These are phyloP conservation scores for Phragmites australis DNA, from an alignment of 176 grass and related monocot genomes.

Conservation along the genomic window DNA sequence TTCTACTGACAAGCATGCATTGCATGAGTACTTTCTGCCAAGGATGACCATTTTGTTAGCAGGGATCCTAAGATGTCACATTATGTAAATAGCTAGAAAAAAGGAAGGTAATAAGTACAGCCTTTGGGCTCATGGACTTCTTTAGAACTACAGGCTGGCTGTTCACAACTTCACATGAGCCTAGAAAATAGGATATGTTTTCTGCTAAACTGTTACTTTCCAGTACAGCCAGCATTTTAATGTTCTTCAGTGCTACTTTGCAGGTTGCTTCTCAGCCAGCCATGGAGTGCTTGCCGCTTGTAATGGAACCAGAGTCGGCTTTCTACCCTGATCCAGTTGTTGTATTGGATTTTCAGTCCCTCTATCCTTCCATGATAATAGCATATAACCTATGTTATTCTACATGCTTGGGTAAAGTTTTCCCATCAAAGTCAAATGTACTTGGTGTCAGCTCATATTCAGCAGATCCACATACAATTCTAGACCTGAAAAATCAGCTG, in stretches of 20 bases:
- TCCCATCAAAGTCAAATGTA: conserved; percentile 79
- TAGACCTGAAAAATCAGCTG: conserved; percentile 64
- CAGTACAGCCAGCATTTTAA: conserved; percentile 13
- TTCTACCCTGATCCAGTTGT: conserved; percentile 96
- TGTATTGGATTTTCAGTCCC: conserved; percentile 96
- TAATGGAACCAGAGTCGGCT: conserved; percentile 97
- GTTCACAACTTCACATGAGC: conserved; percentile 1
- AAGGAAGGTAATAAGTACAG: background rate
- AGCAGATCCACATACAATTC: conserved; percentile 53
- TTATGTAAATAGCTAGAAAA: conserved; percentile 15
- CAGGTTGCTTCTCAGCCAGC: conserved; percentile 97
- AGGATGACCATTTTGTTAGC: background rate
- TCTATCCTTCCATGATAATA: conserved; percentile 99
- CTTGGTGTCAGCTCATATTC: conserved; percentile 90
- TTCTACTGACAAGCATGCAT: conserved; percentile 3
- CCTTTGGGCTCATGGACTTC: background rate
- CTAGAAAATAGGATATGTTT: conserved; percentile 13
- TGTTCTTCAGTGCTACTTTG: conserved; percentile 42
- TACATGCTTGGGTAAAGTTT: conserved; percentile 95
- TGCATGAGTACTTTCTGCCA: background rate
- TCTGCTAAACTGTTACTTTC: conserved; percentile 17
- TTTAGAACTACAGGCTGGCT: conserved; percentile 10
- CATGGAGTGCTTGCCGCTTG: conserved; percentile 96
- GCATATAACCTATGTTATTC: conserved; percentile 95
- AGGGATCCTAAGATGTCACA: conserved; percentile 4